phyloP scores from a whole-genome alignment of 140 eudicot species.

The Cichorium intybus region DNA sequence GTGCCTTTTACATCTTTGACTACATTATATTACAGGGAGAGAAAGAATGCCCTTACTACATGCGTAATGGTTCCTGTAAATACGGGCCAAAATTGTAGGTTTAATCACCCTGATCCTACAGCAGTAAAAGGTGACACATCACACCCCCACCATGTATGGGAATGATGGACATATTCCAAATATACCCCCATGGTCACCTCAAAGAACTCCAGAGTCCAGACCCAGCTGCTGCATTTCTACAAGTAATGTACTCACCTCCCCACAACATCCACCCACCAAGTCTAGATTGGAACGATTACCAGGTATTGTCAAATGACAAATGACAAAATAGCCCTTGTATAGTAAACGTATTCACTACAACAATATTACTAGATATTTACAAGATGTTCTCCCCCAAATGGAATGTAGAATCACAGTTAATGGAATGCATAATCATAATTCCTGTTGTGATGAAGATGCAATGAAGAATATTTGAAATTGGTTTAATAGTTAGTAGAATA shows the following conservation, averaged over 20 bases:
- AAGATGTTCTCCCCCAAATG: no score
- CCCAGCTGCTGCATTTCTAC: constrained; percentile 46
- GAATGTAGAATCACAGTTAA: no score
- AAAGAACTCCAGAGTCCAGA: constrained; percentile 50
- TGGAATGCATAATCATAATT: no score
- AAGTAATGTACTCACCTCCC: constrained; percentile 50
- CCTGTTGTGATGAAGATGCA: no score
- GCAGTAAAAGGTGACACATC: constrained; percentile 43
- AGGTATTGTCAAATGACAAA: constrained; percentile 37
- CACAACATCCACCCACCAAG: constrained; percentile 50
- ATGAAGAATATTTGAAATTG: no score
- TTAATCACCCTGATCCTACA: constrained; percentile 93
- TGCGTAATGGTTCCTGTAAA: constrained; percentile 95
- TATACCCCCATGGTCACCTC: constrained; percentile 56
- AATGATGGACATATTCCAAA: constrained; percentile 51
- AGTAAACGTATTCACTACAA: no score
- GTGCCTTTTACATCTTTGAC: background rate
- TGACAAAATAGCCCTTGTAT: background rate
- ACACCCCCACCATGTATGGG: constrained; percentile 42
- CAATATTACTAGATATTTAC: no score
- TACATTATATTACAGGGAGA: constrained; percentile 74
- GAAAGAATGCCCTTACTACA: constrained; percentile 84
- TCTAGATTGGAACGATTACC: constrained; percentile 72
- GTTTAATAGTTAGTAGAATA: no score
- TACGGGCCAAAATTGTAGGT: constrained; percentile 85